phyloP scores from a whole-genome alignment of 768 basidiomycete genomes.

The Tremella fuciformis region DNA sequence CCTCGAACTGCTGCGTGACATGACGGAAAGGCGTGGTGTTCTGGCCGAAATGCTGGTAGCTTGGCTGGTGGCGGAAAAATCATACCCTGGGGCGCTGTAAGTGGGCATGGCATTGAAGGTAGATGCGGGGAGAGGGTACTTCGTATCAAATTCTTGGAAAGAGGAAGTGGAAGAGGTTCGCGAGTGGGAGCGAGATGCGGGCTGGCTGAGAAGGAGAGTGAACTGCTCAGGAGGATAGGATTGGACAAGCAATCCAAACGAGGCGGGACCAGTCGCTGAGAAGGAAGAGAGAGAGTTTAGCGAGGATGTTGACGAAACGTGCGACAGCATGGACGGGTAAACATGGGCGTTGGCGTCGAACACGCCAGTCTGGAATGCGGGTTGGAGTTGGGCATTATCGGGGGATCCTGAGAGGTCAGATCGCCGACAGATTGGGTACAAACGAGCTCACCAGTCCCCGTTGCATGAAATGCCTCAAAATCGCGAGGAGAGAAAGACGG shows the following conservation, averaged over 20 bases:
- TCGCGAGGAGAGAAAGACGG: not conserved
- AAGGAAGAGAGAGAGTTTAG: conserved; percentile 23
- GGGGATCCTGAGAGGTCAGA: conserved; percentile 4
- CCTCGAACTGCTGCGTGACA: conserved; percentile 18
- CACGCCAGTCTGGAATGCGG: not conserved
- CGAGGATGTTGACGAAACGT: conserved; percentile 8
- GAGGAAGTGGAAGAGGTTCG: conserved; percentile 27
- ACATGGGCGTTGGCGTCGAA: conserved; percentile 1
- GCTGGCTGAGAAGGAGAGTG: not conserved
- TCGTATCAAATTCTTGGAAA: conserved; percentile 12
- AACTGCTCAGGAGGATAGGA: conserved; percentile 13
- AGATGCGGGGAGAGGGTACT: not conserved
- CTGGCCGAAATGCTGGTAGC: not conserved
- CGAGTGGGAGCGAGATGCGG: conserved; percentile 10
- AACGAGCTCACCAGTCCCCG: not conserved
- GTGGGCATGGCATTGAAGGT: conserved; percentile 8
- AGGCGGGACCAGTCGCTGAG: not conserved
- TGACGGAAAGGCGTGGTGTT: conserved; percentile 7
- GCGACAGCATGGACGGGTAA: not conserved
- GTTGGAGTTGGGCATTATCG: not conserved
- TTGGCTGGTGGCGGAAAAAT: not conserved
- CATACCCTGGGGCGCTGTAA: not conserved
- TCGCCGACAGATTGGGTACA: not conserved
- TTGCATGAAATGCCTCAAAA: not conserved
- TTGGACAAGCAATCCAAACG: conserved; percentile 20